Base-by-base conservation (phyloP, 768 basidiomycete genomes). In the Hericium rajendrae region DNA sequence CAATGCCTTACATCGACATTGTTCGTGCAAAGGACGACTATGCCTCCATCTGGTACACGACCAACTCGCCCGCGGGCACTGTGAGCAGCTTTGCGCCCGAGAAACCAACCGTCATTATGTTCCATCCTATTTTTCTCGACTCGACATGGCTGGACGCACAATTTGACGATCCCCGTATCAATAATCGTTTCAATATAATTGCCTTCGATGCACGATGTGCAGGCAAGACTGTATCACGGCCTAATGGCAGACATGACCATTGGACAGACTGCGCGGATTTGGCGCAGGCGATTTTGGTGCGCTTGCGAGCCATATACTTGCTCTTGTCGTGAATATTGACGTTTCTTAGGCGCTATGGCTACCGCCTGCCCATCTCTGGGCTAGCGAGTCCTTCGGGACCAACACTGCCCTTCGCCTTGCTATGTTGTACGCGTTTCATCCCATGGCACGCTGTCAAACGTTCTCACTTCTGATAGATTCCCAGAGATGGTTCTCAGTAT, bases 211-310 rank as follows among this genome's bases (percentile, higher is more conserved):
- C 58, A 52, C 64, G 68, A n/a, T 60, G 65, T 13, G 55, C 59
- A 12, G 67, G 67, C 12, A 62, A 57, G 50, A 57, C 58, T 8
- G 54, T 60, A 52, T 57, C 59, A n/a, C 55, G 61, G 3, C 61
- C 53, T 8, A 60, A 57, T 51, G 65, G 60, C n/a, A 59, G 50
- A 39, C 66, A 65, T 38, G 67, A 68, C 48, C 41, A 64, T 1
- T 68, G 68, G 62, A 63, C 67, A 41, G 62, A 68, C 54, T 68
- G 67, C 12, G 67, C 67, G 15, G 66, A 69, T 52, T 39, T 68
- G 18, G 67, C 67, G 16, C 59, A 65, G 20, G 64, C 63, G 20
- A 60, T 57, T 41, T 51, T 58, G 51, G 64, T 64, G 49, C 40
- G 64, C 57, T 1, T 32, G 32, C 32, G 6, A 32, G 32, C 9